A percentile compares a stretch with the other conserved stretches of the same genome.
phyloP scores from a whole-genome alignment of 306 rosid species.

The Quercus rubra region DNA sequence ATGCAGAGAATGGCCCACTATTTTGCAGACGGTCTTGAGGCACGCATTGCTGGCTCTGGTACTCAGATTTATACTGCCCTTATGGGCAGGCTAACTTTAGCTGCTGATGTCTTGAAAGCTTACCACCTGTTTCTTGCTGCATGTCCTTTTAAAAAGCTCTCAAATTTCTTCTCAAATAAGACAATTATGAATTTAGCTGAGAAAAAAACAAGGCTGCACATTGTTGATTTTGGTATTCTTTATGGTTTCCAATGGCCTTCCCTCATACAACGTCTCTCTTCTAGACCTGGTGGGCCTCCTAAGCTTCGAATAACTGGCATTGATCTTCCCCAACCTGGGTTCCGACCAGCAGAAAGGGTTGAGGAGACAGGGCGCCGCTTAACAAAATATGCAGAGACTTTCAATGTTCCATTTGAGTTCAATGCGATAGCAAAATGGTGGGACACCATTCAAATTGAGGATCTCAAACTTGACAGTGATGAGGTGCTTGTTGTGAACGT shows the following conservation, averaged over 20 bases:
- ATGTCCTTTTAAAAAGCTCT: slow-evolving; percentile 37
- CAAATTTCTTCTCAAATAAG: slow-evolving; percentile 31
- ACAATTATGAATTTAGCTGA: slow-evolving; percentile 33
- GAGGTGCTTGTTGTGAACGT: slow-evolving; percentile 36
- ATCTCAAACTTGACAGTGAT: slow-evolving; percentile 31
- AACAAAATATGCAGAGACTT: slow-evolving; percentile 30
- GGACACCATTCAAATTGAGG: slow-evolving; percentile 39
- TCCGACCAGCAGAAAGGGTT: slow-evolving; percentile 37
- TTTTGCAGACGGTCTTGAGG: slow-evolving; percentile 43
- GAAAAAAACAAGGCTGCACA: slow-evolving; percentile 35
- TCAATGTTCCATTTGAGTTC: slow-evolving; percentile 36
- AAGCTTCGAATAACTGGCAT: slow-evolving; percentile 38
- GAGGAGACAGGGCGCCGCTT: slow-evolving; percentile 34
- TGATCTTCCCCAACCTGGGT: slow-evolving; percentile 40
- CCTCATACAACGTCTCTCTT: slow-evolving; percentile 24
- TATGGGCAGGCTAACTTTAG: slow-evolving; percentile 30
- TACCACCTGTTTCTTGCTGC: slow-evolving; percentile 36
- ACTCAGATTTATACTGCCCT: slow-evolving; percentile 32
- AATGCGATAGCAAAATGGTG: slow-evolving; percentile 38
- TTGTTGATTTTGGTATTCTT: slow-evolving; percentile 36
- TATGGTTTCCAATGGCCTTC: slow-evolving; percentile 42
- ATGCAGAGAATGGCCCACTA: slow-evolving; percentile 38
- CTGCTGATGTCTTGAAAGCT: slow-evolving; percentile 39
- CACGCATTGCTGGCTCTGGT: slow-evolving; percentile 38
- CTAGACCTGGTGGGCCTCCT: slow-evolving; percentile 35